These are phyloP conservation scores for Pythium grandisporangium DNA, from an alignment of 352 stramenopile genomes.

Conservation along the genomic window DNA sequence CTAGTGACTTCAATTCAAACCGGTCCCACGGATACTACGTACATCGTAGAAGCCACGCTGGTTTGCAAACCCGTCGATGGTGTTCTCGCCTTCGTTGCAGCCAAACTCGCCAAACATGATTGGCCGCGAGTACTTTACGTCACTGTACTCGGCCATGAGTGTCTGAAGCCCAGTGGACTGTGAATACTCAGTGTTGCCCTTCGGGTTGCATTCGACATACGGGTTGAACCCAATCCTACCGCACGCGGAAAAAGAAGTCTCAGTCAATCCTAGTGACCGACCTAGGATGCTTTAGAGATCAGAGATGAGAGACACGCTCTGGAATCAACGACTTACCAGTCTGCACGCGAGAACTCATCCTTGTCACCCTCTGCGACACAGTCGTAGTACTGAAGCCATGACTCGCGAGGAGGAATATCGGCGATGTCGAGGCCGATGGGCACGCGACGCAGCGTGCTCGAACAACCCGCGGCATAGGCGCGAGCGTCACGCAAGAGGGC, in stretches of 20 bases:
- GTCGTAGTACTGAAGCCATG: slow-evolving; percentile 58
- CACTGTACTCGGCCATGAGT: slow-evolving; percentile 50
- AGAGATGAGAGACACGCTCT: not conserved
- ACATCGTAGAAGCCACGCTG: slow-evolving; percentile 55
- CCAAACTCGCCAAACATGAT: slow-evolving; percentile 76
- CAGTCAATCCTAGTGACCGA: no score
- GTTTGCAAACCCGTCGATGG: slow-evolving; percentile 55
- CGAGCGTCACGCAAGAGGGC: slow-evolving; percentile 44
- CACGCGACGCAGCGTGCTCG: slow-evolving; percentile 27
- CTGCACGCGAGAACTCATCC: slow-evolving; percentile 32
- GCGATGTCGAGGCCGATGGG: slow-evolving; percentile 59
- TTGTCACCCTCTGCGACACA: slow-evolving; percentile 42
- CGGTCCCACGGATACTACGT: no score
- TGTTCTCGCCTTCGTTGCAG: slow-evolving; percentile 58
- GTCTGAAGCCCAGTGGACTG: slow-evolving; percentile 47
- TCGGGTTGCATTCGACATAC: slow-evolving; percentile 60
- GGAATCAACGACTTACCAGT: slow-evolving; percentile 29
- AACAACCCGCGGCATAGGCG: slow-evolving; percentile 36
- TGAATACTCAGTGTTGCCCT: slow-evolving; percentile 35
- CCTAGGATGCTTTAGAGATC: no score
- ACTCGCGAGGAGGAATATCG: slow-evolving; percentile 34
- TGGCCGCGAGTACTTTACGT: slow-evolving; percentile 32
- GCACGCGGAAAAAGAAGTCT: no score
- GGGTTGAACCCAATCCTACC: slow-evolving; percentile 56
- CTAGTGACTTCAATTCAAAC: no score